phyloP scores from a whole-genome alignment of 495 filamentous ascomycete genomes.

The Daldinia concentrica region DNA sequence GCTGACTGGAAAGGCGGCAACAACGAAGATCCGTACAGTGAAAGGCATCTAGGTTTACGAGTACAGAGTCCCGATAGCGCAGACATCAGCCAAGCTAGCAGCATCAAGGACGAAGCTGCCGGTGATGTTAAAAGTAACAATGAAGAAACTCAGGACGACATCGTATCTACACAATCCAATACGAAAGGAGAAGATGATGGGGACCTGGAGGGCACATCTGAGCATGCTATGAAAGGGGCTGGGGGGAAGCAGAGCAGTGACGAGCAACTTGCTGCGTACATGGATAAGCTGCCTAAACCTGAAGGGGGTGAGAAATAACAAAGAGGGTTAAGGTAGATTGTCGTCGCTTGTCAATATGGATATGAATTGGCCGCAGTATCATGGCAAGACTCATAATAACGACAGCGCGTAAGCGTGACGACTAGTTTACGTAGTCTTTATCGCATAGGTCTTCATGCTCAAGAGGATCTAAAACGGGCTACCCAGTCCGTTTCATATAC shows the following conservation, averaged over 20 bases:
- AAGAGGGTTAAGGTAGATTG: background rate
- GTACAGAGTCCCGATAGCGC: constrained; percentile 67
- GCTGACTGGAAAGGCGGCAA: constrained; percentile 75
- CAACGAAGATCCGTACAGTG: constrained; percentile 53
- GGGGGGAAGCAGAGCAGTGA: constrained; percentile 8
- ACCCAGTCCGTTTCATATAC: too few relatives aligned
- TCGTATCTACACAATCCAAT: constrained; percentile 10
- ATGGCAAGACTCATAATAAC: background rate
- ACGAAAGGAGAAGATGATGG: background rate
- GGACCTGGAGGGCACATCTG: background rate
- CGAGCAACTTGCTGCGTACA: constrained; percentile 36
- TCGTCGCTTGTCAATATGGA: background rate
- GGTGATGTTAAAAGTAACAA: constrained; percentile 20
- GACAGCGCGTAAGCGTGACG: background rate
- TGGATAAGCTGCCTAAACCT: constrained; percentile 39
- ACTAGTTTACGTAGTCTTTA: background rate
- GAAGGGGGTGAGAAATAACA: constrained; percentile 27
- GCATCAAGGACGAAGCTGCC: constrained; percentile 47
- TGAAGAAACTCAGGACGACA: constrained; percentile 22
- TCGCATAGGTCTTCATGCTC: too few relatives aligned
- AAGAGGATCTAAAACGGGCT: too few relatives aligned
- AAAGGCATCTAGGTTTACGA: constrained; percentile 72
- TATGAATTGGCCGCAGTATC: background rate
- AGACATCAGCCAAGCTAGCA: constrained; percentile 71
- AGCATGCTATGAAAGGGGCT: background rate